Percentiles rank a stretch among this genome's conserved stretches.
Conservation (phyloP, 1,284 basidiomycete species). For the Butyriboletus appendiculatus region DNA sequence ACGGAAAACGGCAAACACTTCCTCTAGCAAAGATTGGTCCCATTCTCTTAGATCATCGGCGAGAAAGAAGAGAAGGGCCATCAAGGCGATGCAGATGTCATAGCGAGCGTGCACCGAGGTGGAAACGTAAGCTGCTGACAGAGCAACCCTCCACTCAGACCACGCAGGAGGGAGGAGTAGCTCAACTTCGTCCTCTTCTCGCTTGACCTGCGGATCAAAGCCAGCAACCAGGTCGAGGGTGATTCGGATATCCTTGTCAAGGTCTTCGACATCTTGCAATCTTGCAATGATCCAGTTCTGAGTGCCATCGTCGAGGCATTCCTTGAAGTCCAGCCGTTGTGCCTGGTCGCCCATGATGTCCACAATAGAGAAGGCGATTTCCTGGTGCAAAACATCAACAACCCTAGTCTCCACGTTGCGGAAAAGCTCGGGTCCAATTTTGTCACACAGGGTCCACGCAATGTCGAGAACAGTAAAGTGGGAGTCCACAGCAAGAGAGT, state of each 20-base stretch:
- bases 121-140: constrained; percentile 61
- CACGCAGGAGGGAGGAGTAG: constrained; percentile 51
- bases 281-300: constrained; percentile 60
- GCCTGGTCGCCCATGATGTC: constrained; percentile 74
- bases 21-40: constrained; percentile 66
- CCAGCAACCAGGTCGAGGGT: constrained; percentile 69
- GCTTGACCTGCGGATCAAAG: constrained; percentile 69
- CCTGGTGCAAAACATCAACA: constrained; percentile 67
- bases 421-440: constrained; percentile 56
- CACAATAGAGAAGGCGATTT: constrained; percentile 69
- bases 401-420: constrained; percentile 58
- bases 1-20: constrained; percentile 77
- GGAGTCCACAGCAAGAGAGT: constrained; percentile 45
- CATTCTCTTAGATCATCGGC: constrained; percentile 59
- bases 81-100: constrained; percentile 64
- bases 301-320: constrained; percentile 57
- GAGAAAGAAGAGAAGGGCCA: constrained; percentile 73
- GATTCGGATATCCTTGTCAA: constrained; percentile 55
- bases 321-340: constrained; percentile 49
- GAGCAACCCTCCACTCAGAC: constrained; percentile 61
- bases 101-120: constrained; percentile 70
- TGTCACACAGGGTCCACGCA: constrained; percentile 59
- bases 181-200: constrained; percentile 67
- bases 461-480: constrained; percentile 57
- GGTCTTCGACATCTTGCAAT: constrained; percentile 54